phyloP scores from a whole-genome alignment of 495 filamentous ascomycete genomes.

The Aspergillus cavernicola region DNA sequence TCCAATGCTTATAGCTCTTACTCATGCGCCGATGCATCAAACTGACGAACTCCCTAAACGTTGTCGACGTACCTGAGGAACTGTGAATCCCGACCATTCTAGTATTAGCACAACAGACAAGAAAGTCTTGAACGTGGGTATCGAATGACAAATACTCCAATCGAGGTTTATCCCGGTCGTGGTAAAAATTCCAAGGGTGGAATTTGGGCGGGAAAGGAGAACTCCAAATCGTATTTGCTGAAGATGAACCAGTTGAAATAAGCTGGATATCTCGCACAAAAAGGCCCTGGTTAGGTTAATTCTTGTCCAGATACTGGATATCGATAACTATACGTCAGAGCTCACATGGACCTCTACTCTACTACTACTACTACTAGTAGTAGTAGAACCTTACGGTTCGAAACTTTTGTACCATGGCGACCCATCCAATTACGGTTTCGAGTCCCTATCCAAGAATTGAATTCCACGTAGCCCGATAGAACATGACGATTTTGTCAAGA shows the following conservation, averaged over 20 bases:
- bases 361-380: too few relatives aligned
- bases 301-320: neutral
- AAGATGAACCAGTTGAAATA: too few relatives aligned
- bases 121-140: constrained; percentile 5
- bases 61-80: constrained; percentile 4
- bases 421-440: too few relatives aligned
- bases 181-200: constrained; percentile 10
- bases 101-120: constrained; percentile 9
- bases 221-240: constrained; percentile 6
- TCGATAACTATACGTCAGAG: constrained; percentile 2
- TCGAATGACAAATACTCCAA: constrained; percentile 11
- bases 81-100: constrained; percentile 8
- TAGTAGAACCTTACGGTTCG: neutral
- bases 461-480: too few relatives aligned
- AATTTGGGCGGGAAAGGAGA: constrained; percentile 9
- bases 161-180: neutral
- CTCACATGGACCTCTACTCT: constrained; percentile 2
- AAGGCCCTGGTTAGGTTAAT: constrained; percentile 12
- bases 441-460: too few relatives aligned
- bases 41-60: constrained; percentile 1
- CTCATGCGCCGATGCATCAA: constrained; percentile 5
- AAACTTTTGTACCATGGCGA: constrained; percentile 14
- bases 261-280: constrained; percentile 7
- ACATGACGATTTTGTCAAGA: too few relatives aligned
- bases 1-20: neutral